These are phyloP conservation scores for Suillus americanus DNA, from an alignment of 768 basidiomycete genomes.

Conservation along the genomic window DNA sequence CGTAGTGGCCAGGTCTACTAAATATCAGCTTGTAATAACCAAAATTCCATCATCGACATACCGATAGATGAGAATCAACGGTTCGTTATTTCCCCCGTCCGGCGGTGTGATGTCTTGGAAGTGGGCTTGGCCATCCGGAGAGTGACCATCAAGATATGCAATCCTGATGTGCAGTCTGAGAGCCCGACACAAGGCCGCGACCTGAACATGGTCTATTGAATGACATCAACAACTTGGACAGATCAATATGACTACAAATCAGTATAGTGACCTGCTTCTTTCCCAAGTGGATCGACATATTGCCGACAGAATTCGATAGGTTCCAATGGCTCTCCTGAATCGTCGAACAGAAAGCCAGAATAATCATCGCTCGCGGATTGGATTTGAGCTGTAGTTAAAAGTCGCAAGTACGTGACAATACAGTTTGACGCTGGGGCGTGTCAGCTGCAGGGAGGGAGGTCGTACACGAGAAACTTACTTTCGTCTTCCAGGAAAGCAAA, in stretches of 20 bases:
- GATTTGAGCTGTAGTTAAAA: slow-evolving; percentile 83
- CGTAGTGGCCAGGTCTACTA: slow-evolving; percentile 83
- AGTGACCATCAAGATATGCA: slow-evolving; percentile 78
- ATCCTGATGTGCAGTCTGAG: slow-evolving; percentile 67
- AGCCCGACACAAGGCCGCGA: slow-evolving; percentile 71
- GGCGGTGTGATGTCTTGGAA: slow-evolving; percentile 57
- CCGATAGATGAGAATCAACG: slow-evolving; percentile 76
- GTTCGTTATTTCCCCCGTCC: slow-evolving; percentile 39
- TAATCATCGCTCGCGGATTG: slow-evolving; percentile 61
- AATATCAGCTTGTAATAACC: slow-evolving; percentile 8
- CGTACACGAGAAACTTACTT: slow-evolving; percentile 34
- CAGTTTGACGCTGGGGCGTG: slow-evolving; percentile 56
- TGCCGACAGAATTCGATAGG: slow-evolving; percentile 74
- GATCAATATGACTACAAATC: not conserved
- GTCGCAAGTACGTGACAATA: slow-evolving; percentile 77
- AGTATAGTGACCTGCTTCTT: slow-evolving; percentile 64
- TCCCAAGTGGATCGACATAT: slow-evolving; percentile 75
- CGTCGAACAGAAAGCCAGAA: slow-evolving; percentile 55
- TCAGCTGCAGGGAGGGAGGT: slow-evolving; percentile 5
- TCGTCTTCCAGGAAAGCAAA: slow-evolving; percentile 53
- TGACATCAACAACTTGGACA: not conserved
- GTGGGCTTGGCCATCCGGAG: slow-evolving; percentile 49
- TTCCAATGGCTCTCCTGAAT: slow-evolving; percentile 39
- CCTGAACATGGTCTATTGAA: slow-evolving; percentile 72
- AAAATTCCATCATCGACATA: slow-evolving; percentile 31